These are phyloP conservation scores for Penicillium nordicum DNA, from an alignment of 2,329 filamentous ascomycete genomes.

Conservation along the genomic window DNA sequence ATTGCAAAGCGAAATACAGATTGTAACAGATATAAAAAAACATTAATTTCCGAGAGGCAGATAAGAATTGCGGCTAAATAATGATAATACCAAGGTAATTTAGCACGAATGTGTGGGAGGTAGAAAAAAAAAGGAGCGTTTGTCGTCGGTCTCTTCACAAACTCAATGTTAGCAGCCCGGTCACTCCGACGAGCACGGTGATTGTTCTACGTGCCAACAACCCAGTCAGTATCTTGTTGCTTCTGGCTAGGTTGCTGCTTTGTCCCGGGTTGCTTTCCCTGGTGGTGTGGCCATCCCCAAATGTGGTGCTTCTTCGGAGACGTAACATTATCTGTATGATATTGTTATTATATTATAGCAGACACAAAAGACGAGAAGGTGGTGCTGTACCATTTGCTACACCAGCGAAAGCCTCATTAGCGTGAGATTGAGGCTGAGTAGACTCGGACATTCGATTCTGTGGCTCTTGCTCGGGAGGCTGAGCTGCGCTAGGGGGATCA, in stretches of 20 bases:
- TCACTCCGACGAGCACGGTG: neutral
- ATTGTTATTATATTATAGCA: conserved; percentile 2
- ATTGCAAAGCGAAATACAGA: neutral
- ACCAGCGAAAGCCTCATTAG: conserved; percentile 2
- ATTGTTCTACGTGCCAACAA: conserved; percentile 1
- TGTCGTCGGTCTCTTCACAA: neutral
- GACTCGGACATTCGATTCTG: neutral
- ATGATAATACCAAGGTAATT: neutral
- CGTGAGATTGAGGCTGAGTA: conserved; percentile 4
- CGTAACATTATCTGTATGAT: neutral
- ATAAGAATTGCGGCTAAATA: neutral
- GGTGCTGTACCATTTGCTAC: conserved; percentile 2
- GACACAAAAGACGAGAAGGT: neutral
- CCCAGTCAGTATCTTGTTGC: conserved; percentile 8
- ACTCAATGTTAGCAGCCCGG: neutral
- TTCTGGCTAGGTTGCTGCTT: conserved; percentile 5
- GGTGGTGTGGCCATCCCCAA: conserved; percentile 7
- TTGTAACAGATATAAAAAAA: neutral
- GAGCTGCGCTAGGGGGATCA: neutral
- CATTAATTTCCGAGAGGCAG: neutral
- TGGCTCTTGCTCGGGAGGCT: conserved; percentile 3
- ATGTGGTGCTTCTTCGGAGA: conserved; percentile 2
- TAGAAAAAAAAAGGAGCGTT: neutral
- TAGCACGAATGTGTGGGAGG: neutral
- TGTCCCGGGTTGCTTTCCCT: neutral